These are phyloP conservation scores for Chamaecyparis obtusa DNA, from an alignment of 75 land plant genomes.

Conservation along the genomic window DNA sequence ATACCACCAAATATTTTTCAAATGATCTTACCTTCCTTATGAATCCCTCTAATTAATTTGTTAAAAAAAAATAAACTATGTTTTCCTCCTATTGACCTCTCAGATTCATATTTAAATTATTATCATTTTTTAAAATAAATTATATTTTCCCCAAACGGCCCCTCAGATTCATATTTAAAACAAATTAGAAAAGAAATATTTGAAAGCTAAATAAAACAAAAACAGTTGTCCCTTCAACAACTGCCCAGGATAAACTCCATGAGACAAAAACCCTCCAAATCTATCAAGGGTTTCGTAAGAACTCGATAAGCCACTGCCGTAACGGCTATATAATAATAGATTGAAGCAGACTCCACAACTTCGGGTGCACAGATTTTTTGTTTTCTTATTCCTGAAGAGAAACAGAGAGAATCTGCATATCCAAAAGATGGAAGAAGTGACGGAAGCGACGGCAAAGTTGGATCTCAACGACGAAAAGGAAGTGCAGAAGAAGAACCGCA, in stretches of 20 bases:
- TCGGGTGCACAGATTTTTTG: not conserved
- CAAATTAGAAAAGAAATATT: no score
- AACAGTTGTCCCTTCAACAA: not conserved
- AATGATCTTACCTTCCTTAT: no score
- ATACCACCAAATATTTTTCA: no score
- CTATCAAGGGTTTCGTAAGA: not conserved
- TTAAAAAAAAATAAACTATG: no score
- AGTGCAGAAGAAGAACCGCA: constrained; percentile 50
- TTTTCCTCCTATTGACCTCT: no score
- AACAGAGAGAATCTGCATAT: not conserved
- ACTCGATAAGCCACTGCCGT: not conserved
- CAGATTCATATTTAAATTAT: no score
- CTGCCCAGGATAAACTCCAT: not conserved
- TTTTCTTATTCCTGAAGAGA: not conserved
- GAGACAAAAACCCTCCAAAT: not conserved
- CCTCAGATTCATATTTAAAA: no score
- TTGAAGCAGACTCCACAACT: not conserved
- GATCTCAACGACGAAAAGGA: not conserved
- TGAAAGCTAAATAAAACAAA: no score
- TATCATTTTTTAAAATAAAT: no score
- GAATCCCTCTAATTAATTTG: no score
- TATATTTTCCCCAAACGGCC: no score
- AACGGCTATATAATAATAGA: not conserved
- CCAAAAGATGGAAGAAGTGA: not conserved
- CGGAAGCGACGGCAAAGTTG: not conserved